These are phyloP conservation scores for Cladosporium cucumerinum DNA, from an alignment of 2,329 filamentous ascomycete genomes.

Conservation along the genomic window DNA sequence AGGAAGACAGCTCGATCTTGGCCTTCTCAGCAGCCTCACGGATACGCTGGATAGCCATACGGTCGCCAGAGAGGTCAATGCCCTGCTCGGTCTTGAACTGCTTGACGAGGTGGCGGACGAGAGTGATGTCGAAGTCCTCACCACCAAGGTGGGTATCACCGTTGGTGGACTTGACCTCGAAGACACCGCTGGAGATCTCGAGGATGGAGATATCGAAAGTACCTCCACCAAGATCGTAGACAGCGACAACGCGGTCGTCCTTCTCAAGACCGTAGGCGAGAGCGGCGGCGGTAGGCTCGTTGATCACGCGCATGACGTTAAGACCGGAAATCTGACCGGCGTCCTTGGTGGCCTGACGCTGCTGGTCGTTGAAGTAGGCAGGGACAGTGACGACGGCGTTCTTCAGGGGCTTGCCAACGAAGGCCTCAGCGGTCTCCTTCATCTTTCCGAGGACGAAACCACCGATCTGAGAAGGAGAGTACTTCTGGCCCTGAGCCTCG, in stretches of 20 bases:
- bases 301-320: constrained; percentile 95
- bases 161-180: constrained; percentile 99
- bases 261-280: constrained; percentile 96
- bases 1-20: constrained; percentile 97
- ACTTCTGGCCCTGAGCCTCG: constrained; percentile 86
- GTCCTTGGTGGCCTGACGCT: constrained; percentile 97
- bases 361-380: constrained; percentile 98
- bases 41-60: constrained; percentile 98
- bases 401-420: constrained; percentile 85
- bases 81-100: constrained; percentile 96
- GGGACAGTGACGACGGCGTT: constrained; percentile 96
- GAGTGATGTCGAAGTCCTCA: constrained; percentile 94
- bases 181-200: constrained; percentile 95
- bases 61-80: constrained; percentile 84
- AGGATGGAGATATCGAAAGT: constrained; percentile 99
- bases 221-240: constrained; percentile 97
- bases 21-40: constrained; percentile 98
- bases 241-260: constrained; percentile 86
- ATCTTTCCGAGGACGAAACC: constrained; percentile 96
- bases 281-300: constrained; percentile 94
- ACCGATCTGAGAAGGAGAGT: constrained; percentile 97
- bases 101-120: constrained; percentile 88
- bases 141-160: constrained; percentile 98
- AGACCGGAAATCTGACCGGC: constrained; percentile 94
- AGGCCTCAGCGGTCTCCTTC: constrained; percentile 97